These are phyloP conservation scores for Coemansia umbellata DNA, from an alignment of 192 early-diverging fungal genomes.

Conservation along the genomic window DNA sequence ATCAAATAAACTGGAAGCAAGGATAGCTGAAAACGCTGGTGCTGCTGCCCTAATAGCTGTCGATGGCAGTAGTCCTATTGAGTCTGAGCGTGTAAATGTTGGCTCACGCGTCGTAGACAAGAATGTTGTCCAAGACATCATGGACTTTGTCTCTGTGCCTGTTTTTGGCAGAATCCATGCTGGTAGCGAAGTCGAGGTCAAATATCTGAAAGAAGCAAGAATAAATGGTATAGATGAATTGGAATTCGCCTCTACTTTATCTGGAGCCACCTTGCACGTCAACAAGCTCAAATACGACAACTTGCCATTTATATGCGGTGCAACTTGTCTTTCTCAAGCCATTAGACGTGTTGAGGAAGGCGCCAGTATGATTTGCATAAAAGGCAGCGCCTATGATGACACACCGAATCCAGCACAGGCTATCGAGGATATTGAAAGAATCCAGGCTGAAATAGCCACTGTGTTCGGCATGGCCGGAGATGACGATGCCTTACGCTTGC, in stretches of 20 bases:
- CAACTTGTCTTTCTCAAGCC: slow-evolving; percentile 4
- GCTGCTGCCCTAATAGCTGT: background rate
- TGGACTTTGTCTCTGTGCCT: slow-evolving; percentile 86
- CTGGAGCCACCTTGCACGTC: slow-evolving; percentile 76
- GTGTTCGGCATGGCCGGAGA: background rate
- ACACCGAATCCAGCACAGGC: background rate
- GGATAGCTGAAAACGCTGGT: background rate
- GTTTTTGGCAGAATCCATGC: slow-evolving; percentile 96
- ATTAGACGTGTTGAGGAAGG: background rate
- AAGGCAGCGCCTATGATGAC: background rate
- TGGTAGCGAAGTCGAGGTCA: slow-evolving; percentile 94
- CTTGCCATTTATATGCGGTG: slow-evolving; percentile 90
- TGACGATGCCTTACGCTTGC: background rate
- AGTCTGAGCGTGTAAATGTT: background rate
- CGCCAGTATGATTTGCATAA: background rate
- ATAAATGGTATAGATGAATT: slow-evolving; percentile 14
- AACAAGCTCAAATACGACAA: slow-evolving; percentile 83
- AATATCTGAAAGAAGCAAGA: slow-evolving; percentile 14
- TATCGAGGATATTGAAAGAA: slow-evolving; percentile 2
- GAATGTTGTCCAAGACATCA: slow-evolving; percentile 60
- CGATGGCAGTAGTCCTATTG: background rate
- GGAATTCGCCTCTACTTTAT: slow-evolving; percentile 48
- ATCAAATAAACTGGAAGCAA: background rate
- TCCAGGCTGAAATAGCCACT: background rate
- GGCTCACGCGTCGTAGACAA: background rate